Base-by-base conservation (phyloP, 169 alveolate species). In the Babesia microti region DNA sequence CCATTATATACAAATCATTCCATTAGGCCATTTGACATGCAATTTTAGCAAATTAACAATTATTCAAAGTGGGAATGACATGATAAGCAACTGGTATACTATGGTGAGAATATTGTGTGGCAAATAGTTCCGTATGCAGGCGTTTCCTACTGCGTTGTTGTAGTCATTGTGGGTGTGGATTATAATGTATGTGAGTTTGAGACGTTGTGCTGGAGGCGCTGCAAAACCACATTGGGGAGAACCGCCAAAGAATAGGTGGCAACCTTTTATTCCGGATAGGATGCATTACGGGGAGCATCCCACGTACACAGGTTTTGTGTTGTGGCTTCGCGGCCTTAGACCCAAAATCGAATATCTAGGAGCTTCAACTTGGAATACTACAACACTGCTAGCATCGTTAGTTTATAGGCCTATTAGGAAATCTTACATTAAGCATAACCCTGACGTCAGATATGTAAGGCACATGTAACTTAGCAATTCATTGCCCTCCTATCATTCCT, bases 401-500 rank as follows among this genome's bases (percentile, higher is more conserved):
- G 6, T 79, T 17, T 61, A 51, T 36, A 53, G 42, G 14, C 91
- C 91, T 23, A 3, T 78, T 24, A 65, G 42, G 37, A 44, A 47
- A 27, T 36, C 72, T 37, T 73, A 75, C 15, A 45, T 55, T 27
- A 74, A 53, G 44, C 91, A 83, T 53, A 83, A 83, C 60, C 91
- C 91, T 12, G 91, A 83, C 43, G 45, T 83, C 53, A 72, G 89
- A 53, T 76, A 79, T 52, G 80, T 65, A 57, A 44, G 63, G 12
- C 9, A 9, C 14, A 4, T 61, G 9, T 47, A 7, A 6, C 54
- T 17, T 53, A 70, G 81, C 91, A 83, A 57, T 59, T 79, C 41
- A 85, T 75, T 28, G 90, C 90, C 12, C 73, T 82, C 26, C 42
- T 67, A 29, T 58, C 90, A n/a, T 82, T 82, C 69, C 57, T 78